Evolutionary conservation across 805 yeast species (phyloP), one percentile per base, ranked within the genome.

Genomic region (Tetrapisispora taiwanensis): DNA sequence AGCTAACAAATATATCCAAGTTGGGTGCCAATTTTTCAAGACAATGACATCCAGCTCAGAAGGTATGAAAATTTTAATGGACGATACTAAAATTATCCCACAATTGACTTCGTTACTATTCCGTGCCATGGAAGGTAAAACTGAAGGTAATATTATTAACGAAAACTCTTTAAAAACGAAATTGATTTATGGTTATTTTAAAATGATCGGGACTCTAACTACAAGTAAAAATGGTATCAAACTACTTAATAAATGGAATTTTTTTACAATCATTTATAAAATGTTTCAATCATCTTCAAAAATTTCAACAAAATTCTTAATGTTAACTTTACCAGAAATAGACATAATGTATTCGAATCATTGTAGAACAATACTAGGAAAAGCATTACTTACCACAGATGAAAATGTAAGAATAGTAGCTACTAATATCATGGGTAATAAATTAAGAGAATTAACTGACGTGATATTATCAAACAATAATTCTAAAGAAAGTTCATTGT

Each of bases 61-160:
- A 47, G 97, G 97, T 10, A 73, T 76, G 33, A 73, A 71, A 48
- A 81, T 78, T 50, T 67, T 87, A 14, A 65, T 72, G 30, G 82
- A 78, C 44, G 87, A 83, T 61, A 58, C 58, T 1, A 89, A 92
- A 62, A 69, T 89, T 7, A 61, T 90, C 30, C 84, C 95, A 1
- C 97, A 90, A 58, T 72, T 90, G 42, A 88, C 95, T 0, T 96
- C 92, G 52, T 80, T 94, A 41, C 68, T 90, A 35, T 92, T 55
- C 40, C 56, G 58, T 45, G 62, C 63, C 9, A 61, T 64, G 58
- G 67, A 64, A 33, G 63, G 63, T 2, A 52, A 59, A 20, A 49
- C 50, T 9, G 38, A 74, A 1, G 90, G 83, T 39, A 92, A 95
- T 13, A 73, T 90, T 2, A 76, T 90, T 45, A 76, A 86, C 1